Evolutionary conservation across 495 filamentous ascomycete genomes (phyloP), one percentile per base, ranked within the genome.

Genomic region (Wilcoxina mikolae): DNA sequence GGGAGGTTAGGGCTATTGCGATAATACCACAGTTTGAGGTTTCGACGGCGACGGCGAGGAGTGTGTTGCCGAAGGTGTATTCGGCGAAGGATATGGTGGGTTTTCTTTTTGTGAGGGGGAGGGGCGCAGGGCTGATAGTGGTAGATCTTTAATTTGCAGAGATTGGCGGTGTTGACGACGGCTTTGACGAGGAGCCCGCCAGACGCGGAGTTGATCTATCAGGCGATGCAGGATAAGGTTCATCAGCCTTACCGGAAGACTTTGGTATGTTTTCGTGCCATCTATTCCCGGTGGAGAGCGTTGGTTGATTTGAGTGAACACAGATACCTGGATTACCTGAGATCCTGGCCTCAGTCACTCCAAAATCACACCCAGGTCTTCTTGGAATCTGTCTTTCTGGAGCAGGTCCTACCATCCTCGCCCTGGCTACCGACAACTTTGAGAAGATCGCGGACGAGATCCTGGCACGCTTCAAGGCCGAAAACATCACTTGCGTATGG

Each of bases 141-240:
- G 15, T 18, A 85, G 81, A 81, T 88, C 3, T 96, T 94, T 76
- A 98, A 96, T 69, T 73, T 94, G 53, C 91, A 95, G 67, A 78
- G 91, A 54, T 83, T 90, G 65, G 86, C 89, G 15, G 72, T 96
- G 22, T 79, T 98, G 10, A 85, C 89, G 11, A 80, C 82, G 3
- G 87, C 87, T 1, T 72, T 98, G 56, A 88, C 88, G 43, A 77
- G 82, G 57, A 86, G 82, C 15, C 91, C 91, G 4, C 90, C 88
- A n/a, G 82, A 95, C 64, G 78, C 90, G 35, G 82, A 88, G 57
- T 81, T 87, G 68, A 96, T 98, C 66, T 94, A 87, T 72, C 75
- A 88, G 25, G 90, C 86, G 25, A 98, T 98, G 91, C 88, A 94
- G 69, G 91, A 98, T 71, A 91, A 87, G 68, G 75, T 98, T 35